phyloP scores from a whole-genome alignment of 352 stramenopile genomes.

The Phytopythium helicoides region DNA sequence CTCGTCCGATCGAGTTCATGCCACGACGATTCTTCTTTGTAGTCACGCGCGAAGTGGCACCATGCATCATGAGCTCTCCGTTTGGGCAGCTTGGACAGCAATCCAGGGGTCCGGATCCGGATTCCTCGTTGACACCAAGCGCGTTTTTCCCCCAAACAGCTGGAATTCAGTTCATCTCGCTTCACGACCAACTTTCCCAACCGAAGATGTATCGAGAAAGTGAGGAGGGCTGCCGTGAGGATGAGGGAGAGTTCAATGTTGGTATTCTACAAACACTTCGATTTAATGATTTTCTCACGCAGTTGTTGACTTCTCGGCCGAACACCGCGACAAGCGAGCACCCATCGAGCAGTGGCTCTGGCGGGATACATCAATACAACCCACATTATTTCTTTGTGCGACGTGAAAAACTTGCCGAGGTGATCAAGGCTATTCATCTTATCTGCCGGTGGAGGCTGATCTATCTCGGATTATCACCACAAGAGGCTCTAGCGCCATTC shows the following conservation, averaged over 20 bases:
- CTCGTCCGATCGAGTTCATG: conserved; percentile 58
- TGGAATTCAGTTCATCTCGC: conserved; percentile 43
- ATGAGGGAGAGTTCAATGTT: conserved; percentile 17
- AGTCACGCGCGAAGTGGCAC: conserved; percentile 33
- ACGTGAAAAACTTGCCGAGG: conserved; percentile 26
- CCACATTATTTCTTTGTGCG: conserved; percentile 53
- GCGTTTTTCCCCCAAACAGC: conserved; percentile 27
- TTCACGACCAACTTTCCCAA: conserved; percentile 28
- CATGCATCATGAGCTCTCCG: conserved; percentile 9
- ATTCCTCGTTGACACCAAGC: conserved; percentile 2
- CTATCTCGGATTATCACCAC: conserved; percentile 38
- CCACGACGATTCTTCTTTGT: conserved; percentile 53
- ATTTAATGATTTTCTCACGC: conserved; percentile 53
- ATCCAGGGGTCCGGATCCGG: neutral
- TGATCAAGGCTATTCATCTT: conserved; percentile 43
- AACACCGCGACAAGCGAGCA: neutral
- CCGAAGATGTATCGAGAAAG: neutral
- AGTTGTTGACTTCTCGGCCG: conserved; percentile 12
- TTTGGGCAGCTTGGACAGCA: neutral
- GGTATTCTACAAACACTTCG: conserved; percentile 39
- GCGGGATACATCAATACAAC: conserved; percentile 6
- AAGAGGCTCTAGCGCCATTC: conserved; percentile 52
- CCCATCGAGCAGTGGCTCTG: neutral
- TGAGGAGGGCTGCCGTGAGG: neutral
- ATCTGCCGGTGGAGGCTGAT: conserved; percentile 65